phyloP scores from a whole-genome alignment of 1,284 basidiomycete genomes.

The Neonothopanus nambi region DNA sequence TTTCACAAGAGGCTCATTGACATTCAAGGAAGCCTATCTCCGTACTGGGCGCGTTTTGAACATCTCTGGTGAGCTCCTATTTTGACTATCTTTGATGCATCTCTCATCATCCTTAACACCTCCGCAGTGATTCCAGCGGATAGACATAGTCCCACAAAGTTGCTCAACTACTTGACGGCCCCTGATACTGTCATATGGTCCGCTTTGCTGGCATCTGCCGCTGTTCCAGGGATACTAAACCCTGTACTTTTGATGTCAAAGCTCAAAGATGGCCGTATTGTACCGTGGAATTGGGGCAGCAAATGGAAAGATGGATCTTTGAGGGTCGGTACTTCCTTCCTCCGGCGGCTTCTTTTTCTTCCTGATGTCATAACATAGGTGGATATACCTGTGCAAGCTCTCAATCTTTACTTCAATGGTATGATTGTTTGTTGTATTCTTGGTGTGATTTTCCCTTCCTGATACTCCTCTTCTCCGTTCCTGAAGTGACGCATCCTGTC shows the following conservation, averaged over 20 bases:
- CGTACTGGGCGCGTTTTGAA: conserved; percentile 93
- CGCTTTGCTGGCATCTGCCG: conserved; percentile 78
- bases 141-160: conserved; percentile 92
- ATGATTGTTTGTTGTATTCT: conserved; percentile 11
- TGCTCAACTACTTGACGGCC: conserved; percentile 94
- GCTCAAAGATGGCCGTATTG: conserved; percentile 75
- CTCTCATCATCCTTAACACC: not conserved
- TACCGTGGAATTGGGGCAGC: conserved; percentile 95
- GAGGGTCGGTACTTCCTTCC: conserved; percentile 37
- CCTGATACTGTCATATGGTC: conserved; percentile 86
- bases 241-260: conserved; percentile 95
- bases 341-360: not conserved
- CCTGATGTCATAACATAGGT: conserved; percentile 40
- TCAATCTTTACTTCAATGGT: conserved; percentile 95
- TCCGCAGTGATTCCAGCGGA: conserved; percentile 83
- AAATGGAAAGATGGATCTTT: conserved; percentile 92
- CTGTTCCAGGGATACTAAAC: conserved; percentile 84
- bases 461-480: not conserved
- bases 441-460: not conserved
- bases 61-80: conserved; percentile 53
- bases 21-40: conserved; percentile 94
- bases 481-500: conserved; percentile 87
- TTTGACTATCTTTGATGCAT: not conserved
- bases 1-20: conserved; percentile 93
- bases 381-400: conserved; percentile 90